Evolutionary conservation across 768 basidiomycete species (phyloP), one percentile per base, ranked within the genome.

Genomic region (Kwoniella bestiolae): DNA sequence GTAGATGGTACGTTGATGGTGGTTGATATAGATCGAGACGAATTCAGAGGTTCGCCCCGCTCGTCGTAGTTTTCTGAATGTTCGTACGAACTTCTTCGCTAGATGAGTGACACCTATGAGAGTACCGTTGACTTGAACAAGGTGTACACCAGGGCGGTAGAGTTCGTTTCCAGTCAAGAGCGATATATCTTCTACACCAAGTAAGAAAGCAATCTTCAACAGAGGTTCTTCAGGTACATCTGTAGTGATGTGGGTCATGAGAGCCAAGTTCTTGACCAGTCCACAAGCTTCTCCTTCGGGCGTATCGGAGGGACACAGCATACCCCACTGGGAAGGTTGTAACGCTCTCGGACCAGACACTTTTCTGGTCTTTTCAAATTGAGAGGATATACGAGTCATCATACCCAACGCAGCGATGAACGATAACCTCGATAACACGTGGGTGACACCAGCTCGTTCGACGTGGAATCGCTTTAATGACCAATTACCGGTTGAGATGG

Each of bases 251-350:
- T 99, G 95, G 3, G 96, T 98, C 96, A 99, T 99, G 16, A 99
- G 84, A 3, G 96, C 96, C 67, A 99, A 83, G 82, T 99, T 99
- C 84, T 99, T 99, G 50, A 99, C 96, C 64, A 99, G 83, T 26
- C 96, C 96, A 78, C 96, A 99, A 18, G 96, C 96, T 83, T 99
- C 96, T 78, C 96, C 96, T 88, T 99, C 96, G 0, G 96, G 96
- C 0, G 96, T 99, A 81, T 99, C 96, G 78, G 91, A 93, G 0
- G 96, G 92, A 83, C 96, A 99, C 21, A 98, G 84, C 84, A 99
- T 91, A 38, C 96, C 96, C 96, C 96, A 99, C 82, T 99, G 96
- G 85, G 90, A 92, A 4, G 96, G 95, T 79, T 99, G 96, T 66
- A 99, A 82, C 23, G 95, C 94, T 74, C 96, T 87, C 31, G 96